These are phyloP conservation scores for Fusarium redolens DNA, from an alignment of 2,329 filamentous ascomycete genomes.

Conservation along the genomic window DNA sequence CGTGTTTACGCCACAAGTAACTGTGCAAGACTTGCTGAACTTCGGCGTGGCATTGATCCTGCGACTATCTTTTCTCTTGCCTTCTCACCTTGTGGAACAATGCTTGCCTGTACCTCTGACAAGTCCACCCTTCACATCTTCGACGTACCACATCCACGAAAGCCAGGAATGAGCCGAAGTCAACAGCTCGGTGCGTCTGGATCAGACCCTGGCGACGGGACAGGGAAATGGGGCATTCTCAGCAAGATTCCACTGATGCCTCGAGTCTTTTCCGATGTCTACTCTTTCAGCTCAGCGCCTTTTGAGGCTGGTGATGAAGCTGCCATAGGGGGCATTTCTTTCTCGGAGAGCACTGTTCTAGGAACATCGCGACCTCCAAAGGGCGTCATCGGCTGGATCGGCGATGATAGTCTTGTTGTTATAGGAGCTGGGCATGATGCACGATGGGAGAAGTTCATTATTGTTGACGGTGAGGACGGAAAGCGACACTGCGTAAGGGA, in stretches of 20 bases:
- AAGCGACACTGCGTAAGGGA: constrained; percentile 74
- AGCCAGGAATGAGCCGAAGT: constrained; percentile 49
- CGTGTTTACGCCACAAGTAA: constrained; percentile 85
- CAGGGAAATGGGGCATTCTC: constrained; percentile 86
- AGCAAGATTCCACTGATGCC: constrained; percentile 87
- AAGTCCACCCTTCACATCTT: constrained; percentile 97
- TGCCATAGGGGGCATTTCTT: constrained; percentile 56
- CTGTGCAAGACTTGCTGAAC: constrained; percentile 83
- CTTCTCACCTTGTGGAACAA: constrained; percentile 83
- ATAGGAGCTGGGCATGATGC: constrained; percentile 83
- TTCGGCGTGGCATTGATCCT: constrained; percentile 88
- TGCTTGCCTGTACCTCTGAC: constrained; percentile 93
- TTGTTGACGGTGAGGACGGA: constrained; percentile 76
- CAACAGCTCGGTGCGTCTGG: constrained; percentile 44
- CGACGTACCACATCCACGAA: constrained; percentile 75
- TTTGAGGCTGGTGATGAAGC: constrained; percentile 88
- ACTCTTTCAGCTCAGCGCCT: constrained; percentile 82
- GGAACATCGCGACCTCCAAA: constrained; percentile 74
- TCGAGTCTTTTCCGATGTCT: constrained; percentile 87
- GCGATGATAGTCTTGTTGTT: constrained; percentile 78
- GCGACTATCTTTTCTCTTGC: constrained; percentile 88
- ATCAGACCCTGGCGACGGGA: constrained; percentile 61
- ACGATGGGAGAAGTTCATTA: constrained; percentile 87
- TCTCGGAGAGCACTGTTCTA: constrained; percentile 59
- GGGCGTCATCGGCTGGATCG: constrained; percentile 86